Conservation (phyloP, 2,329 filamentous ascomycete species). For the Diplodia scrobiculata region DNA sequence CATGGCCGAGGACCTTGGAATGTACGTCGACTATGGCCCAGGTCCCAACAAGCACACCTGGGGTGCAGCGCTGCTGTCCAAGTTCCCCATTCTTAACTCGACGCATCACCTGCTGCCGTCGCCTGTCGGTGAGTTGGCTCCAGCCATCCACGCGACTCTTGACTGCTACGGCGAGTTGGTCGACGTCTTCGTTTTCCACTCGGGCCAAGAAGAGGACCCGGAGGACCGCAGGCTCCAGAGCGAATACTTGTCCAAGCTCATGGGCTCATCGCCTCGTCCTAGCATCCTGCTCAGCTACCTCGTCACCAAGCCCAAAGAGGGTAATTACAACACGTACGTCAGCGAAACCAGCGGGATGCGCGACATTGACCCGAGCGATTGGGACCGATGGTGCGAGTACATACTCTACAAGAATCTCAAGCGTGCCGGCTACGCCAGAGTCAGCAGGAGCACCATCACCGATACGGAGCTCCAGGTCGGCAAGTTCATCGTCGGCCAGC, state of each 20-base stretch:
- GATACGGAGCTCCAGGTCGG: conserved; percentile 95
- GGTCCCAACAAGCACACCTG: conserved; percentile 99
- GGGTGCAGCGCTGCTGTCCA: conserved; percentile 89
- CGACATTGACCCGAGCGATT: conserved; percentile 88
- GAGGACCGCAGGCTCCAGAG: conserved; percentile 87
- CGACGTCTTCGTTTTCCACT: conserved; percentile 98
- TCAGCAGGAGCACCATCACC: conserved; percentile 87
- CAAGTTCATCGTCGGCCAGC: conserved; percentile 83
- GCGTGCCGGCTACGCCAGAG: conserved; percentile 83
- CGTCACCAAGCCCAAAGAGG: conserved; percentile 83
- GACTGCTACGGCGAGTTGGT: conserved; percentile 87
- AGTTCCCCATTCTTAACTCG: conserved; percentile 96
- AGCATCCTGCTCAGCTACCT: conserved; percentile 87
- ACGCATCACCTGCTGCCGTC: conserved; percentile 93
- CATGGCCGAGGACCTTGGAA: conserved; percentile 91
- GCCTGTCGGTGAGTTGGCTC: conserved; percentile 90
- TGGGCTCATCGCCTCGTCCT: conserved; percentile 79
- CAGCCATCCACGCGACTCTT: conserved; percentile 94
- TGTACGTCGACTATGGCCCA: conserved; percentile 97
- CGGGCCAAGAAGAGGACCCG: conserved; percentile 92
- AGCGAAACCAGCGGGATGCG: conserved; percentile 85
- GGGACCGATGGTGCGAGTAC: conserved; percentile 99
- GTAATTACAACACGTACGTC: conserved; percentile 97
- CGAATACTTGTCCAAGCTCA: conserved; percentile 81
- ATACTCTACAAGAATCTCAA: conserved; percentile 90